Base-by-base conservation (phyloP, 2,329 filamentous ascomycete species). In the Calonectria montana region DNA sequence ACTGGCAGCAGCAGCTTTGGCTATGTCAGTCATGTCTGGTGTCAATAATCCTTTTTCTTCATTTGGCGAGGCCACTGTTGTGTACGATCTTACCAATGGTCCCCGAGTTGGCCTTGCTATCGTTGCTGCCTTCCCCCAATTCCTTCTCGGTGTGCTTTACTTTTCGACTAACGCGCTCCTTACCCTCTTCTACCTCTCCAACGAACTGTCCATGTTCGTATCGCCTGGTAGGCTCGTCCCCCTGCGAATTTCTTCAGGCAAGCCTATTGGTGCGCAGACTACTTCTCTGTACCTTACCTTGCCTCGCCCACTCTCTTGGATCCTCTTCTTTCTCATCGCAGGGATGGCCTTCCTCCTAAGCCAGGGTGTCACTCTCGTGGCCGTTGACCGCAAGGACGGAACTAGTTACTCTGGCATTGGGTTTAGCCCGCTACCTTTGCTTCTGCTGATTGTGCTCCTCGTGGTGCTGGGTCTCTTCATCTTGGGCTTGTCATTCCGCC, bases 241-340 rank as follows among this genome's bases (percentile, higher is more conserved):
- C 21, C 82, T 90, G 29, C 86, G 88, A 37, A 84, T 90, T 37
- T 88, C 86, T 5, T 87, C 86, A 1, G 82, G 83, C 15, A 76
- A 80, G 55, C 83, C 86, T 0, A 78, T 81, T 43, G 88, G 88
- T 63, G 76, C 77, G 39, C 88, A 90, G 80, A 84, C 80, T 0
- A 84, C 85, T 1, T 87, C 86, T 9, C 81, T 89, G 0, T 88
- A 85, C 77, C 82, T 90, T 16, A 89, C 88, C 0, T 81, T 90
- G 0, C 88, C 88, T 1, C 83, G 85, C 2, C 83, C 84, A 2
- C 79, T 84, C 13, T 88, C 86, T 18, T 86, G 85, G 84, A 68
- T 84, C 2, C 82, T 90, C 2, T 80, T 87, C 65, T 77, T 80
- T 9, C 78, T 87, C 47, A 88, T 89, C 70, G 77, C 83, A 0